These are phyloP conservation scores for Didymella arachidicola DNA, from an alignment of 2,329 filamentous ascomycete genomes.

Conservation along the genomic window DNA sequence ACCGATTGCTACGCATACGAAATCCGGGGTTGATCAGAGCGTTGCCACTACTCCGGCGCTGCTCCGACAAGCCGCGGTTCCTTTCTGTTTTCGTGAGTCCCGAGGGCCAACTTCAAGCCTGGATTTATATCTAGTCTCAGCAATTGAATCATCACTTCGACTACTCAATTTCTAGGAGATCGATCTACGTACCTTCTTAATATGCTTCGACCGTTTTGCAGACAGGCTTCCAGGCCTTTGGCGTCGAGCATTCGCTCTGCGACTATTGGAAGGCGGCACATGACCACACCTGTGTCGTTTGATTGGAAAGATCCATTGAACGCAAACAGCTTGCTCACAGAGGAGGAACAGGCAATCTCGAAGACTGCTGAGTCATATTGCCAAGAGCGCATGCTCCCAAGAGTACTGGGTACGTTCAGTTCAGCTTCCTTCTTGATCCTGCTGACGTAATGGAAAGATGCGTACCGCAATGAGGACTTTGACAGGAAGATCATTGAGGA, in stretches of 20 bases:
- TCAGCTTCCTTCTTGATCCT: background rate
- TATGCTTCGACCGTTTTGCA: slow-evolving; percentile 57
- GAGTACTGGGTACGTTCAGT: slow-evolving; percentile 75
- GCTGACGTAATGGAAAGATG: slow-evolving; percentile 62
- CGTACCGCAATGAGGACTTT: slow-evolving; percentile 86
- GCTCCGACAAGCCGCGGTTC: slow-evolving; percentile 38
- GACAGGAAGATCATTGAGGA: slow-evolving; percentile 85
- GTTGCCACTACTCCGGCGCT: slow-evolving; percentile 32
- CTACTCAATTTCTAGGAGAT: background rate
- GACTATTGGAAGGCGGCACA: slow-evolving; percentile 49
- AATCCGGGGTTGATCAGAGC: slow-evolving; percentile 17
- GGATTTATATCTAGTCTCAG: slow-evolving; percentile 14
- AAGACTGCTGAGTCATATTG: slow-evolving; percentile 94
- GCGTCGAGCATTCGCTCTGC: slow-evolving; percentile 37
- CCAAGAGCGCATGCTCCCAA: slow-evolving; percentile 84
- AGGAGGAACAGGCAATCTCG: slow-evolving; percentile 88
- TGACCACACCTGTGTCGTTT: slow-evolving; percentile 63
- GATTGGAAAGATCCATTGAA: slow-evolving; percentile 92
- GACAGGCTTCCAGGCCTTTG: slow-evolving; percentile 53
- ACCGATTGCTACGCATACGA: background rate
- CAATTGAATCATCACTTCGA: slow-evolving; percentile 6
- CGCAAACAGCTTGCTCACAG: slow-evolving; percentile 77
- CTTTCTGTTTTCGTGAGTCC: slow-evolving; percentile 24
- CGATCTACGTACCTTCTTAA: background rate
- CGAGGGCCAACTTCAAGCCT: slow-evolving; percentile 30